Evolutionary conservation across 805 yeast species (phyloP), one percentile per base, ranked within the genome.

Genomic region (Saccharomycopsis sp.): DNA sequence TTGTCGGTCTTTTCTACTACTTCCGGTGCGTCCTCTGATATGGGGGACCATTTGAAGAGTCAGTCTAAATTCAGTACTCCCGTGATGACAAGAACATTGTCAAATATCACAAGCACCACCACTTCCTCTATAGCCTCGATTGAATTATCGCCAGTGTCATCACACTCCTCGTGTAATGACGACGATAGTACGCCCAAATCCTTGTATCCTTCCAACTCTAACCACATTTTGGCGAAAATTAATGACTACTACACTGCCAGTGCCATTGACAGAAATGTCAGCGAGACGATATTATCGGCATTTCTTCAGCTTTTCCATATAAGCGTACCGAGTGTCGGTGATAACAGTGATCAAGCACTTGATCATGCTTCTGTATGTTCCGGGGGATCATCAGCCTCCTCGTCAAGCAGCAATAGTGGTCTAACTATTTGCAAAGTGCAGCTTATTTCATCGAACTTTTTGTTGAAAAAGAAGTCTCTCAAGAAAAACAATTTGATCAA

Each of bases 391-490:
- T 44, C 48, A n/a, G 4, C 18, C 4, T 44, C 48, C 7, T 5
- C 48, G 5, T 16, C 48, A 4, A 29, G 52, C n/a, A 20, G 29
- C 15, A 56, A 21, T 46, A 20, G 18, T 9, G 24, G 16, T 2
- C 16, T 53, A 29, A 34, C 62, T 15, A 46, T 20, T 24, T 61
- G 63, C 48, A 46, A 57, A 44, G 34, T 61, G 18, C 63, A 61
- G 48, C 52, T 61, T 4, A 54, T 61, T 48, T 55, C 59, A 2
- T 59, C 63, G 2, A 63, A 61, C 34, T 55, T 59, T 12, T n/a
- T 59, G n/a, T 50, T 61, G 16, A 58, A 59, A 41, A 59, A 61
- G 34, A 58, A 61, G 34, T 61, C 63, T 1, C 29, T 56, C 50
- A 61, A 57, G 47, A 61, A 61, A 50, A 59, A 51, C 21, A 48